Evolutionary conservation across 2,329 filamentous ascomycete species (phyloP).

Genomic region (Xylariaceae sp.): DNA sequence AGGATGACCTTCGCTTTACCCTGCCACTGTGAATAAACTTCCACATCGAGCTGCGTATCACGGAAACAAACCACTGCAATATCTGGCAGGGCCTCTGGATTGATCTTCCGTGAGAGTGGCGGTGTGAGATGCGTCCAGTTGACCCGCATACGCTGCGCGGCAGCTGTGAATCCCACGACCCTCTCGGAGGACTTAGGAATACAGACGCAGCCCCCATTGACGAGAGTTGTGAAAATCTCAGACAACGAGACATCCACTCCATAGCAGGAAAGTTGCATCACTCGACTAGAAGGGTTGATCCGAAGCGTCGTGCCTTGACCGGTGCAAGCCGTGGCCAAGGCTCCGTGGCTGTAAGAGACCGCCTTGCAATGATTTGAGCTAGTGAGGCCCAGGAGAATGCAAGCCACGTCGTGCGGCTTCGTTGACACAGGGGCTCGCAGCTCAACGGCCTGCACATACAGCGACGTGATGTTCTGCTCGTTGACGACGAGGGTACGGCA

Average conservation of each 20-base stretch:
- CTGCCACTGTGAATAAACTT: conserved; percentile 44
- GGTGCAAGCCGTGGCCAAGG: conserved; percentile 50
- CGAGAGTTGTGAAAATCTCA: conserved; percentile 49
- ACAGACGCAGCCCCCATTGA: conserved; percentile 48
- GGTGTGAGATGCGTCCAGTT: conserved; percentile 46
- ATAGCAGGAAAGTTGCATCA: conserved; percentile 54
- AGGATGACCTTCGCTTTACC: conserved; percentile 43
- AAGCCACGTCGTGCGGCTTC: conserved; percentile 47
- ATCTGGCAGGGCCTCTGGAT: conserved; percentile 26
- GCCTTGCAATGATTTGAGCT: conserved; percentile 54
- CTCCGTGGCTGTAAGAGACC: conserved; percentile 56
- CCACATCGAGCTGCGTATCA: conserved; percentile 45
- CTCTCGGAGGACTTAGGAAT: conserved; percentile 41
- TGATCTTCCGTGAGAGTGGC: conserved; percentile 40
- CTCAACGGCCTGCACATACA: conserved; percentile 30
- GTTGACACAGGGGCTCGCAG: conserved; percentile 31
- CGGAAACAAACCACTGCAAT: conserved; percentile 36
- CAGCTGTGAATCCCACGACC: conserved; percentile 38
- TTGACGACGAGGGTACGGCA: conserved; percentile 40
- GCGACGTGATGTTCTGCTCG: conserved; percentile 36
- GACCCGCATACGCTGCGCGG: conserved; percentile 39
- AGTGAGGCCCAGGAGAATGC: conserved; percentile 56
- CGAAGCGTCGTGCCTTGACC: conserved; percentile 47
- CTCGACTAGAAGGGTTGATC: conserved; percentile 47
- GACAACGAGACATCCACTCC: conserved; percentile 50